Evolutionary conservation across 148 eudicot genomes (phyloP).

Genomic region (Rhododendron molle): DNA sequence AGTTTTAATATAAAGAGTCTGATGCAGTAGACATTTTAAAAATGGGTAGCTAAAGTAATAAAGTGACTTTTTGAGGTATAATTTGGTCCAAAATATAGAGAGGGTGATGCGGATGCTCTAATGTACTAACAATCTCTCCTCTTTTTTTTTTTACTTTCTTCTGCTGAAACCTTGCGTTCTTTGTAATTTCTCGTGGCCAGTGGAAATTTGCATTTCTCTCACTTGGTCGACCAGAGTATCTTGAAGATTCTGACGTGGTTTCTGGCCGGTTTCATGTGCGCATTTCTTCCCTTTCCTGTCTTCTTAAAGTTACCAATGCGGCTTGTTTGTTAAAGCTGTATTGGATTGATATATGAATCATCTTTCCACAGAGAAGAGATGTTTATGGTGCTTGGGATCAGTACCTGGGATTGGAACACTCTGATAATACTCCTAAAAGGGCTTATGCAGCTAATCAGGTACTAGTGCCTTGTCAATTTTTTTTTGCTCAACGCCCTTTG

Average conservation of each 20-base stretch:
- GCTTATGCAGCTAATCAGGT: conserved; percentile 70
- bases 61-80: too few relatives aligned
- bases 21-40: too few relatives aligned
- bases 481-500: background rate
- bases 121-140: background rate
- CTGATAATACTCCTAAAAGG: conserved; percentile 81
- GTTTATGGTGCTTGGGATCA: conserved; percentile 98
- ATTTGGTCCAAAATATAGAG: too few relatives aligned
- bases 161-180: conserved; percentile 1
- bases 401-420: conserved; percentile 87
- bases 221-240: conserved; percentile 86
- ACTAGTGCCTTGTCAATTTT: background rate
- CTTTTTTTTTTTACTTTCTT: background rate
- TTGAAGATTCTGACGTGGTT: conserved; percentile 75
- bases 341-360: background rate
- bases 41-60: too few relatives aligned
- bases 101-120: too few relatives aligned
- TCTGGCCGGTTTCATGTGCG: conserved; percentile 86
- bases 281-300: background rate
- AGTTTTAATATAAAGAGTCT: too few relatives aligned
- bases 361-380: conserved; percentile 62
- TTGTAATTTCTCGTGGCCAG: conserved; percentile 32
- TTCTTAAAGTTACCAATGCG: background rate
- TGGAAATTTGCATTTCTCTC: conserved; percentile 96
- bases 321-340: background rate